These are phyloP conservation scores for Phytophthora foliorum DNA, from an alignment of 352 stramenopile genomes.

Conservation along the genomic window DNA sequence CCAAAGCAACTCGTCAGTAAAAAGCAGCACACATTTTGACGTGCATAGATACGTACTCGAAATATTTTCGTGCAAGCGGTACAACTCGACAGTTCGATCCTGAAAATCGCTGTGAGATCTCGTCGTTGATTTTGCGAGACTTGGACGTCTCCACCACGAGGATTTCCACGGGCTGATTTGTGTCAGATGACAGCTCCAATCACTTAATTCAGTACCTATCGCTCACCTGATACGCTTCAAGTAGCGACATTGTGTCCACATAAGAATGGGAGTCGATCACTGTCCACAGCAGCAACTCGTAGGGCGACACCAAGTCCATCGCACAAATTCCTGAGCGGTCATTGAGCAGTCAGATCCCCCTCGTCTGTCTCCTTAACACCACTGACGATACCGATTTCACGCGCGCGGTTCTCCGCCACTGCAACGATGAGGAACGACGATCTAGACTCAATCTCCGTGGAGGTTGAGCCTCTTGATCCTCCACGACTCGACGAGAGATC, in stretches of 20 bases:
- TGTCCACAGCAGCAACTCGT: conserved; percentile 82
- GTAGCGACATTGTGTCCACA: conserved; percentile 70
- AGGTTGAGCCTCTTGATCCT: conserved; percentile 33
- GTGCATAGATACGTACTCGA: conserved; percentile 52
- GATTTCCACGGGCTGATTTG: conserved; percentile 73
- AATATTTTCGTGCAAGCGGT: conserved; percentile 82
- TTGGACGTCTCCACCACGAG: conserved; percentile 75
- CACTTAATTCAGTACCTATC: neutral
- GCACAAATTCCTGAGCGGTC: conserved; percentile 61
- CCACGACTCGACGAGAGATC: conserved; percentile 19
- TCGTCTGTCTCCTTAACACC: neutral
- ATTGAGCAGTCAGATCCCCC: conserved; percentile 1
- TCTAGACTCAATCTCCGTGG: conserved; percentile 19
- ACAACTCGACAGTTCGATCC: conserved; percentile 67
- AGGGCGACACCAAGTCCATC: conserved; percentile 73
- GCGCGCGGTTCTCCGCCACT: conserved; percentile 64
- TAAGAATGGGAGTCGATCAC: conserved; percentile 86
- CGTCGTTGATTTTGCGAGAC: conserved; percentile 71
- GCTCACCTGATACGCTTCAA: conserved; percentile 75
- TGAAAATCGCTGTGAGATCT: conserved; percentile 69
- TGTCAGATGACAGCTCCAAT: neutral
- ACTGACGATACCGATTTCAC: conserved; percentile 60
- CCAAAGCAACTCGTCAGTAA: neutral
- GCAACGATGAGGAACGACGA: conserved; percentile 70
- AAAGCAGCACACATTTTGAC: neutral